Evolutionary conservation across 2,329 filamentous ascomycete genomes (phyloP), one percentile per base, ranked within the genome.

Genomic region (Curvularia sp.): DNA sequence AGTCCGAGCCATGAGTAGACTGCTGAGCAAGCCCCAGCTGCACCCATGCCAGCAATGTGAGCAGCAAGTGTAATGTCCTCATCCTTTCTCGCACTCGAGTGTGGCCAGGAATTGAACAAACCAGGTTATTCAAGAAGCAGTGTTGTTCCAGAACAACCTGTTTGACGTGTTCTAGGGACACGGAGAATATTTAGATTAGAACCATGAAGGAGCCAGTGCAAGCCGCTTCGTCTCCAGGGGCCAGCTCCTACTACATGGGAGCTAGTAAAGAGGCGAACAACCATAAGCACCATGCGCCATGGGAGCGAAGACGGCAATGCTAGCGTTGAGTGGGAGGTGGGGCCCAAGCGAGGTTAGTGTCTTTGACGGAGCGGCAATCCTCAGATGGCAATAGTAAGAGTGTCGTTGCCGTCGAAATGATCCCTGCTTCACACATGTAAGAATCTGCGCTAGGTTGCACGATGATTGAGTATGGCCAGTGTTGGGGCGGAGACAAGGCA

Each of bases 1-100:
- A 26, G 55, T 53, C 58, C 22, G 61, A 49, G 15, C 58, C 56
- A 28, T 44, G 12, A 28, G 50, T 55, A 22, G 58, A 48, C 12
- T 58, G 53, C 53, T 67, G 63, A 33, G 65, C 65, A 22, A 66
- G 38, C 48, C 44, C 64, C 26, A 64, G 30, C 18, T 66, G 60
- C 22, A 57, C 48, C 55, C 55, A 68, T 24, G 53, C 55, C 53
- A 68, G 52, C 48, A 64, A 55, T 12, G 63, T 53, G 39, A 68
- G 60, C 15, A 68, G 41, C 31, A 62, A 53, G 33, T 64, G 64
- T 35, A 63, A n/a, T 9, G 38, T 47, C 57, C 55, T 67, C 66
- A 68, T 68, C 35, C 46, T 62, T 49, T 46, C 42, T 54, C 47
- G 30, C 18, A 48, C 22, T 41, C 53, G 46, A 47, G 9, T 28